Evolutionary conservation across 2,329 filamentous ascomycete genomes (phyloP).

Genomic region (Diaporthe sp.): DNA sequence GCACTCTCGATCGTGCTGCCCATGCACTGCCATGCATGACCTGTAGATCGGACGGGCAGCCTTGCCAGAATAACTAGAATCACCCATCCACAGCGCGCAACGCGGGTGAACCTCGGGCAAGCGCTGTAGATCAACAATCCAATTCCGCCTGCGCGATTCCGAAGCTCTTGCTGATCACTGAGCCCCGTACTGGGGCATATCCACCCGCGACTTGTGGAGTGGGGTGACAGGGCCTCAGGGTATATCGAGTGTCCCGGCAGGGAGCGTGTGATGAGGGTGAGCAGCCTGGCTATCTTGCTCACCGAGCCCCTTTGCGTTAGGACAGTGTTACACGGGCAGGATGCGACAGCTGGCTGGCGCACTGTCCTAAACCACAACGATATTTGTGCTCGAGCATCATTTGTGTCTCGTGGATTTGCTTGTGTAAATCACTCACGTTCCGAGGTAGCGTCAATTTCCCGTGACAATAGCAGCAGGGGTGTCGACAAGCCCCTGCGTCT

Average conservation of each 20-base stretch:
- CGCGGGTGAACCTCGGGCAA: conserved; percentile 19
- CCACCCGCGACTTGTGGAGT: conserved; percentile 22
- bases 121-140: neutral
- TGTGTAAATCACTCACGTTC: neutral
- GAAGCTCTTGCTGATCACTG: conserved; percentile 20
- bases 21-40: conserved; percentile 21
- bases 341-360: conserved; percentile 17
- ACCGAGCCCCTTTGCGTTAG: conserved; percentile 27
- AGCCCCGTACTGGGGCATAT: conserved; percentile 14
- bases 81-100: neutral
- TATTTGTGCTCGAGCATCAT: conserved; percentile 8
- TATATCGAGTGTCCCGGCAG: neutral
- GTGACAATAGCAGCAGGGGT: neutral
- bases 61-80: conserved; percentile 2
- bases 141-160: conserved; percentile 6
- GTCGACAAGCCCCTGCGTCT: neutral
- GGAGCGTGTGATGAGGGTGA: conserved; percentile 9
- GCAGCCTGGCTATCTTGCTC: conserved; percentile 27
- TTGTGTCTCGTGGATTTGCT: neutral
- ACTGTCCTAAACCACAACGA: neutral
- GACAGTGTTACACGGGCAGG: neutral
- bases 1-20: conserved; percentile 11
- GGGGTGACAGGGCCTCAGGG: conserved; percentile 12
- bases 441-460: neutral
- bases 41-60: conserved; percentile 27